Conservation (phyloP, 2,329 filamentous ascomycete species). For the Sporothrix protearum region DNA sequence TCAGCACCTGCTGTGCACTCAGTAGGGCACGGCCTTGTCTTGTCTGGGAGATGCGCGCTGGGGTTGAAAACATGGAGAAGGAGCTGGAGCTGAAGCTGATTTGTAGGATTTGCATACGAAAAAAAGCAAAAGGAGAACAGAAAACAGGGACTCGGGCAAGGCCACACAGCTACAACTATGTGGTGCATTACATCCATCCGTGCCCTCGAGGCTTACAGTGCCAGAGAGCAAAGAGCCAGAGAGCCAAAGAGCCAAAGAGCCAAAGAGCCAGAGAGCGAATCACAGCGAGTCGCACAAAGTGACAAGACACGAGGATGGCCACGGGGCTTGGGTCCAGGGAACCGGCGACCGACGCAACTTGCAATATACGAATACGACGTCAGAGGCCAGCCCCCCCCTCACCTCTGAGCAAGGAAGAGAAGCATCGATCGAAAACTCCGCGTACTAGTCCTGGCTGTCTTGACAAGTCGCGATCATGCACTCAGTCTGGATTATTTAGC, state of each 20-base stretch:
- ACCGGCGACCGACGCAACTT: slow-evolving; percentile 1
- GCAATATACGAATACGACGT: neutral
- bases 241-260: no score
- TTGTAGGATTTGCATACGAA: neutral
- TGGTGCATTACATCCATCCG: no score
- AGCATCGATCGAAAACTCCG: neutral
- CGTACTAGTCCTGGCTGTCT: no score
- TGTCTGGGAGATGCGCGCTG: neutral
- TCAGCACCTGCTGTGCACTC: neutral
- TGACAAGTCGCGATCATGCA: no score
- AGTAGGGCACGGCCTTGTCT: neutral
- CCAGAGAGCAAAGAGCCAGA: neutral
- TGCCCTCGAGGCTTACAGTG: neutral
- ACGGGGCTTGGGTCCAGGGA: neutral
- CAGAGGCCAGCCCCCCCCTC: neutral
- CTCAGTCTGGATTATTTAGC: no score
- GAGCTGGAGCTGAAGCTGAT: neutral
- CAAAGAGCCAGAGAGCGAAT: neutral
- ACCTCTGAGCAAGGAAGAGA: neutral
- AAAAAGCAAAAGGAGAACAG: neutral
- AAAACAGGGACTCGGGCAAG: neutral
- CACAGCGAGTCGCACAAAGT: neutral
- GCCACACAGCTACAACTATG: no score
- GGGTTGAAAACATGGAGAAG: neutral
- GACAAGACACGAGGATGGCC: neutral